Evolutionary conservation across 306 rosid genomes (phyloP).

Genomic region (Begonia masoniana): DNA sequence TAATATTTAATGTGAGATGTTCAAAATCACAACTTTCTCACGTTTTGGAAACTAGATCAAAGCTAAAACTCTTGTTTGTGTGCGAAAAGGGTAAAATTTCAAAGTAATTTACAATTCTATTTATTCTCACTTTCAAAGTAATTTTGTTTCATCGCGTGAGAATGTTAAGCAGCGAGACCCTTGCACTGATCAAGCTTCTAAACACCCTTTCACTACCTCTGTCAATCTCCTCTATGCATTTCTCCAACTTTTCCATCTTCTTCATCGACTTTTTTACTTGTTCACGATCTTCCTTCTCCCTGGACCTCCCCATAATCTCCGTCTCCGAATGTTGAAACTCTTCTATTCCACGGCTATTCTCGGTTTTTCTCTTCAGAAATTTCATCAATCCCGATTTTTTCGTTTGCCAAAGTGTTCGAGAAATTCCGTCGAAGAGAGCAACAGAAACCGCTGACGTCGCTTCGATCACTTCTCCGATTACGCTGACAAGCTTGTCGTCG

Average conservation of each 20-base stretch:
- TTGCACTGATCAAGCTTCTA: background rate
- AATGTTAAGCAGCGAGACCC: background rate
- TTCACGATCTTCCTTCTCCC: slow-evolving; percentile 21
- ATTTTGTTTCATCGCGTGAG: background rate
- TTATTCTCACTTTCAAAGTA: no score
- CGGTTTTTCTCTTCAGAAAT: slow-evolving; percentile 11
- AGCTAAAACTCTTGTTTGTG: no score
- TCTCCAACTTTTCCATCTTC: background rate
- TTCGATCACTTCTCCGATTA: slow-evolving; percentile 34
- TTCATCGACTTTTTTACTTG: background rate
- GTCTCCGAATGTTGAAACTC: slow-evolving; percentile 23
- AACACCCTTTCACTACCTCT: background rate
- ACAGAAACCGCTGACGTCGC: slow-evolving; percentile 46
- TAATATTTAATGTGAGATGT: no score
- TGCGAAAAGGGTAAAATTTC: no score
- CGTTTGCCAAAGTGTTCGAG: slow-evolving; percentile 22
- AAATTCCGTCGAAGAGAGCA: slow-evolving; percentile 40
- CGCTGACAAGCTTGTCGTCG: slow-evolving; percentile 34
- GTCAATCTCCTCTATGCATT: background rate
- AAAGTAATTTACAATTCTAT: no score
- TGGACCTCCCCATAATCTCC: slow-evolving; percentile 23
- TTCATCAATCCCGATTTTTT: slow-evolving; percentile 27
- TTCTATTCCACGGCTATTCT: slow-evolving; percentile 5
- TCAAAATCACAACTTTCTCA: no score
- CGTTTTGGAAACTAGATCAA: no score